Evolutionary conservation across 192 early-diverging fungal genomes (phyloP), one percentile per base, ranked within the genome.

Genomic region (Cladochytrium replicatum): DNA sequence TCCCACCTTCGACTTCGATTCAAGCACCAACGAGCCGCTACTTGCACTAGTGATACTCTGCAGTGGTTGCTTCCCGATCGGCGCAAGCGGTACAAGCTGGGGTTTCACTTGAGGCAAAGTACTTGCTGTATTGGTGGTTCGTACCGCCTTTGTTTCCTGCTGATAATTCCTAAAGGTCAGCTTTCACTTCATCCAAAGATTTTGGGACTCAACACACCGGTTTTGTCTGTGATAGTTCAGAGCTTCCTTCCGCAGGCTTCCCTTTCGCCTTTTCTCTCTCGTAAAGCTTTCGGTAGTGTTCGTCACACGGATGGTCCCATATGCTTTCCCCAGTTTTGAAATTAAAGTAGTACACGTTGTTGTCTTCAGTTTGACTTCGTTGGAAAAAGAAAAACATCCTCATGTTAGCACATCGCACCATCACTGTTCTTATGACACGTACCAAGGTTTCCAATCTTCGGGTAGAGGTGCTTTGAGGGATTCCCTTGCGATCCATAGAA

Each of bases 251-350:
- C 37, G 17, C n/a, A 55, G 32, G 11, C 37, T 55, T 56, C 7
- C 51, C 43, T 54, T 78, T 75, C 43, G 58, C 64, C 49, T 74
- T 77, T 55, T 80, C 75, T 13, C 52, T 32, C 44, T 72, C 63
- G 43, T 80, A 80, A 6, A 81, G 41, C 17, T 80, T 67, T 28
- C 63, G 32, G 55, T 76, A 81, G 30, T 81, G 66, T 21, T 81
- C 78, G 50, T 81, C 78, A 43, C 76, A 81, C 5, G 78, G 78
- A 48, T 81, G 78, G 39, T 81, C 78, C 78, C 78, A 81, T 2
- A 80, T 81, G 37, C 64, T 68, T 38, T 80, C 78, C 3, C 76
- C 73, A 1, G 73, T 80, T 22, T 52, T 48, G 46, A 78, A 78
- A 45, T 78, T 78, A 58, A 72, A 75, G 41, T 78, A 74, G 55